Evolutionary conservation across 2,329 filamentous ascomycete species (phyloP).

Genomic region (Tolypocladium sp.): DNA sequence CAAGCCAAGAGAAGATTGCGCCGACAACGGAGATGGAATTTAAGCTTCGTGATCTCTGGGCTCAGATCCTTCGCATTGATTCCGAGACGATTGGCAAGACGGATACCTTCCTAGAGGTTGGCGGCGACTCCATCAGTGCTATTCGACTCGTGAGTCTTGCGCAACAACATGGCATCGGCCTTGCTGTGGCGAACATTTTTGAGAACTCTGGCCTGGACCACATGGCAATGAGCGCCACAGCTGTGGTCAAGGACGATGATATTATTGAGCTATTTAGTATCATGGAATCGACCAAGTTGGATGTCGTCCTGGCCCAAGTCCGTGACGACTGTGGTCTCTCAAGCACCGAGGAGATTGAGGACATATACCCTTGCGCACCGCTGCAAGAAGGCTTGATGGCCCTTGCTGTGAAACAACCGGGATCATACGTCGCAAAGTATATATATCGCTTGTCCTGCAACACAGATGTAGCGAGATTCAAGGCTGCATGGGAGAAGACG

Average conservation of each 20-base stretch:
- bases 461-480: background rate
- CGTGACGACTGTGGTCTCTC: too few species aligned
- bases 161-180: background rate
- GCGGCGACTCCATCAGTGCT: constrained; percentile 9
- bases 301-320: too few species aligned
- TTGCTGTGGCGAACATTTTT: background rate
- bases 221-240: too few species aligned
- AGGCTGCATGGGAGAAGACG: background rate
- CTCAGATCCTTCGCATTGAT: constrained; percentile 1
- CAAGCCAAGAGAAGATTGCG: background rate
- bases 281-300: too few species aligned
- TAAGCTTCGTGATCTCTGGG: background rate
- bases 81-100: background rate
- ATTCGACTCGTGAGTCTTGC: background rate
- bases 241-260: too few species aligned
- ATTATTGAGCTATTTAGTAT: too few species aligned
- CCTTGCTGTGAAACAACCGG: background rate
- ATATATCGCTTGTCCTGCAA: background rate
- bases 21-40: background rate
- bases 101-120: background rate
- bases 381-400: background rate
- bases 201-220: background rate
- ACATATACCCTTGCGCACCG: background rate
- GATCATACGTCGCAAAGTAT: background rate
- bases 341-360: background rate